A percentile compares a stretch with the other conserved stretches of the same genome.
Conservation (phyloP, 1,284 basidiomycete species). For the Malassezia yamatoensis region DNA sequence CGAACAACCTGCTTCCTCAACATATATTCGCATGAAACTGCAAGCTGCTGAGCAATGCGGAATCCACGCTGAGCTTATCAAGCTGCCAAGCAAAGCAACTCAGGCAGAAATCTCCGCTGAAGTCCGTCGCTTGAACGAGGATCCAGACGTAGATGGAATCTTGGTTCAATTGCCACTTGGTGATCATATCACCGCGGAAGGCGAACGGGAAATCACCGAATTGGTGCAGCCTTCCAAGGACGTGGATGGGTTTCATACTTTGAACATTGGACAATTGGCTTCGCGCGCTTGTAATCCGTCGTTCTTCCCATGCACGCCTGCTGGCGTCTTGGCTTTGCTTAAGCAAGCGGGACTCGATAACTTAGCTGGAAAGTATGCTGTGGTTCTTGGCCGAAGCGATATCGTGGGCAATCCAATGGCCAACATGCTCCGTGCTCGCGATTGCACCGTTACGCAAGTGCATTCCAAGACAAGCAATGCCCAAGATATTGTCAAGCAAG, state of each 20-base stretch:
- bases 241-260: constrained; percentile 98
- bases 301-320: constrained; percentile 90
- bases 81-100: constrained; percentile 58
- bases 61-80: constrained; percentile 74
- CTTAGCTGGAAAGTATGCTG: constrained; percentile 58
- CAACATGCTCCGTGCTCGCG: constrained; percentile 73
- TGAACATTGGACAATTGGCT: constrained; percentile 91
- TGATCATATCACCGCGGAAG: constrained; percentile 68
- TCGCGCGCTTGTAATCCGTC: constrained; percentile 81
- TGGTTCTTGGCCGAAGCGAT: constrained; percentile 91
- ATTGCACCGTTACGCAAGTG: constrained; percentile 96
- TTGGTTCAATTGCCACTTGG: constrained; percentile 95
- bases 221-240: constrained; percentile 90
- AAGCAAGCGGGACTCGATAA: constrained; percentile 65
- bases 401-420: constrained; percentile 94
- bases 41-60: constrained; percentile 93
- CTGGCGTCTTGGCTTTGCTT: constrained; percentile 79
- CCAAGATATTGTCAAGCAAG: constrained; percentile 60
- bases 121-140: constrained; percentile 73
- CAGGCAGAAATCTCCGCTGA: constrained; percentile 67
- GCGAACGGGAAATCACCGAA: constrained; percentile 83
- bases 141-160: constrained; percentile 74
- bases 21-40: constrained; percentile 95
- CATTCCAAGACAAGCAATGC: constrained; percentile 81
- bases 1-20: constrained; percentile 72